These are phyloP conservation scores for Trichoderma simmonsii DNA, from an alignment of 2,329 filamentous ascomycete genomes.

Conservation along the genomic window DNA sequence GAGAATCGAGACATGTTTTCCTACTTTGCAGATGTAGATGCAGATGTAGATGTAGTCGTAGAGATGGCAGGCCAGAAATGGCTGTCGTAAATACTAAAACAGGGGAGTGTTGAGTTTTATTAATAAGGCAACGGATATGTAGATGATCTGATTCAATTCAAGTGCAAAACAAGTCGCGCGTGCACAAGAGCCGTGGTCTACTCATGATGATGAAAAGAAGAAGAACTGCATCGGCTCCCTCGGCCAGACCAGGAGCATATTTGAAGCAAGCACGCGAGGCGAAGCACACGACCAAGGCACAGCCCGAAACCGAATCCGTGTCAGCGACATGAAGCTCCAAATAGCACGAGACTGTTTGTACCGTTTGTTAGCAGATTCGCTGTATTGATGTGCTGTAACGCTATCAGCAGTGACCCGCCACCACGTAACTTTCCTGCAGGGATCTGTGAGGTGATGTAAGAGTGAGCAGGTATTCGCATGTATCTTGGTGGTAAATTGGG, in stretches of 20 bases:
- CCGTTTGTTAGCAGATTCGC: neutral
- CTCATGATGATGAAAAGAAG: neutral
- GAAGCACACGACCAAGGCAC: neutral
- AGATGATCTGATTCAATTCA: neutral
- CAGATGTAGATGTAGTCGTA: neutral
- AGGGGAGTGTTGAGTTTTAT: neutral
- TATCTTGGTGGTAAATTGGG: neutral
- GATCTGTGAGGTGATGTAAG: neutral
- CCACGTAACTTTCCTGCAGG: neutral
- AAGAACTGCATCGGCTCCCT: neutral
- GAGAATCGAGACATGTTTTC: conserved; percentile 42
- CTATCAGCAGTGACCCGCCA: neutral
- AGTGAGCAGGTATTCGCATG: neutral
- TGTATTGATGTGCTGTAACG: no score
- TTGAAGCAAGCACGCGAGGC: neutral
- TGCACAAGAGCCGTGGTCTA: neutral
- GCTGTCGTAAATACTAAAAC: neutral
- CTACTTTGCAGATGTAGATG: neutral
- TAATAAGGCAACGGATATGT: neutral
- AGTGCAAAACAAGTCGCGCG: neutral
- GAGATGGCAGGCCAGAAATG: neutral
- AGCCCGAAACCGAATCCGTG: neutral
- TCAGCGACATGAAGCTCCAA: neutral
- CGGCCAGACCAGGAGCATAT: neutral
- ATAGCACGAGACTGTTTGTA: neutral